Evolutionary conservation across 495 filamentous ascomycete species (phyloP), one percentile per base, ranked within the genome.

Genomic region (Penicillium cinerascens): DNA sequence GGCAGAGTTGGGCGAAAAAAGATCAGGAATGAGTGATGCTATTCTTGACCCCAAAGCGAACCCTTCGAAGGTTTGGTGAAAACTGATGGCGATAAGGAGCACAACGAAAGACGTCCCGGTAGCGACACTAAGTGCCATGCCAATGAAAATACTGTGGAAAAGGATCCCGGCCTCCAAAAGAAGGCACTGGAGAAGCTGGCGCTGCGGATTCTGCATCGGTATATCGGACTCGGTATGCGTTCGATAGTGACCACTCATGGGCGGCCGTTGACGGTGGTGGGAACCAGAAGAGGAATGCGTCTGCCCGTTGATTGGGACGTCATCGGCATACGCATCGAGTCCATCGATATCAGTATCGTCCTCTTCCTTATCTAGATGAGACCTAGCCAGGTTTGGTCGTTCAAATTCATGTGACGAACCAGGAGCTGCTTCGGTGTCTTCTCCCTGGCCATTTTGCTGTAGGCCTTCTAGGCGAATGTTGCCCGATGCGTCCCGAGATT

Each of bases 121-220:
- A 6, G 89, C 84, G 8, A 92, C 89, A n/a, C 85, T 88, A 27
- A 95, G 72, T 3, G 89, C 88, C 87, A 95, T 92, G 39, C 89
- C 89, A 59, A 95, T 95, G 61, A 95, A 95, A 36, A 95, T 80
- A 56, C 84, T 87, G 70, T 95, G 89, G 60, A 92, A 92, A 3
- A 95, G 74, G 56, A 95, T 92, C 16, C 89, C 89, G 6, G 88
- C 86, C 68, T 95, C 89, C 23, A 95, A 78, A 8, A 95, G 78
- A 11, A 89, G 74, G 55, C 87, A 89, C 61, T 95, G 89, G 17
- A 92, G 73, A 52, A 91, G 78, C 50, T 86, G 81, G 16, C 85
- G 81, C 49, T 78, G 75, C 15, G 72, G 70, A 48, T 77, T 73
- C 40, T 73, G 73, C 22, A 66, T 47, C 15, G 65, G 60, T 21